A percentile compares a stretch with the other conserved stretches of the same genome.
Conservation (phyloP, 75 land plant species). For the Pinus taeda region DNA sequence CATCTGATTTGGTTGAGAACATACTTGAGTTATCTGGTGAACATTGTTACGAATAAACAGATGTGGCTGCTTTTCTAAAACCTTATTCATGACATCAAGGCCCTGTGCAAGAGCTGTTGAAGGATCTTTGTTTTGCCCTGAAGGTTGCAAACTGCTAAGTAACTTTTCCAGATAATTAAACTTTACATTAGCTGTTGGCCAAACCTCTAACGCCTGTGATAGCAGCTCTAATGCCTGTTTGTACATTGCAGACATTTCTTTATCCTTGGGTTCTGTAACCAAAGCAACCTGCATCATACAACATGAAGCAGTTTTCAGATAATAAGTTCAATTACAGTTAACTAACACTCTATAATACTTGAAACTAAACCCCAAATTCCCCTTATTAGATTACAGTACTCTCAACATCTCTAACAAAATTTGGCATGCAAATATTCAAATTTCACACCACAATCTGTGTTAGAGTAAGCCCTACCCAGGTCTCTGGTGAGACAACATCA, state of each 20-base stretch:
- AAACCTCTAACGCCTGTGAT: slow-evolving; percentile 96
- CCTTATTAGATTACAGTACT: neutral
- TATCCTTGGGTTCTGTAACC: slow-evolving; percentile 98
- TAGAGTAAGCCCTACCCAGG: neutral
- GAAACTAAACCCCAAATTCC: too few relatives aligned
- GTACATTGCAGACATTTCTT: slow-evolving; percentile 88
- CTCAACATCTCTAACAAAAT: neutral
- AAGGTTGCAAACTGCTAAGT: slow-evolving; percentile 66
- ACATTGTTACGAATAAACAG: slow-evolving; percentile 95
- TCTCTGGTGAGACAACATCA: neutral
- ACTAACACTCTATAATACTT: neutral
- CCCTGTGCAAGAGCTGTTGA: slow-evolving; percentile 97
- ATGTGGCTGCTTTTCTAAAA: slow-evolving; percentile 97
- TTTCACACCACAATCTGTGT: neutral
- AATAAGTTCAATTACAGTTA: neutral
- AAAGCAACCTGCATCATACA: slow-evolving; percentile 74
- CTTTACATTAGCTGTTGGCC: slow-evolving; percentile 99
- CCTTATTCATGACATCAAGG: slow-evolving; percentile 98
- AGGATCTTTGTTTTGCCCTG: slow-evolving; percentile 89
- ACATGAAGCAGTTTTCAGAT: slow-evolving; percentile 1
- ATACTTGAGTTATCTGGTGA: slow-evolving; percentile 92
- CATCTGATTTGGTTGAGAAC: slow-evolving; percentile 4
- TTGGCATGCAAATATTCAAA: neutral
- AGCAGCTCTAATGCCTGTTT: slow-evolving; percentile 94
- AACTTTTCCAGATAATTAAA: slow-evolving; percentile 95